Percentiles rank a stretch among this genome's conserved stretches.
Evolutionary conservation across 768 basidiomycete genomes (phyloP).

Genomic region (Tulasnella calospora): DNA sequence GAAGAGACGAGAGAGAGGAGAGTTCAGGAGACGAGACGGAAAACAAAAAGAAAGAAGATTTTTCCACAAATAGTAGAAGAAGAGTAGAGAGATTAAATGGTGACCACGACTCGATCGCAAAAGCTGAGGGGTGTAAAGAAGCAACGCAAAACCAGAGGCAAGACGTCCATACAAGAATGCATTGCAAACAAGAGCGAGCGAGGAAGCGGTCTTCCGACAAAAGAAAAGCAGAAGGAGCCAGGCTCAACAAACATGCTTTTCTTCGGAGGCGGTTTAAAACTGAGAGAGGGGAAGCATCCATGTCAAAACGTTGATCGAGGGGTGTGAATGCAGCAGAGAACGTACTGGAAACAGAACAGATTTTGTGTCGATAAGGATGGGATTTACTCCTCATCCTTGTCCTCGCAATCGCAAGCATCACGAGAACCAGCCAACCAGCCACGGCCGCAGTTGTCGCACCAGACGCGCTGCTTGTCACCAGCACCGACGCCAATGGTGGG

Average conservation of each 20-base stretch:
- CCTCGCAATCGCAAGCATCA: slow-evolving; percentile 47
- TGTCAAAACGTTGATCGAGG: neutral
- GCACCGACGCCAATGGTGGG: slow-evolving; percentile 53
- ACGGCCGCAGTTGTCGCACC: slow-evolving; percentile 74
- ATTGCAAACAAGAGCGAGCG: neutral
- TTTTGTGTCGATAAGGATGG: neutral
- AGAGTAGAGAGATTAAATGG: neutral
- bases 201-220: slow-evolving; percentile 15
- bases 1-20: neutral
- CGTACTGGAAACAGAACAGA: neutral
- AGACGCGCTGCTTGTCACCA: slow-evolving; percentile 48
- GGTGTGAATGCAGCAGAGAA: neutral
- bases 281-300: neutral
- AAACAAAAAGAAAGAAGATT: slow-evolving; percentile 14
- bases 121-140: neutral
- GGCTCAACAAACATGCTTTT: slow-evolving; percentile 21
- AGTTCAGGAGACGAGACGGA: slow-evolving; percentile 15
- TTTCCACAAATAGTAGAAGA: neutral
- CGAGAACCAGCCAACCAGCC: slow-evolving; percentile 52
- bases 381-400: slow-evolving; percentile 29
- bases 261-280: neutral
- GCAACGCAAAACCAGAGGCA: neutral
- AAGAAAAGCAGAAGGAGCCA: slow-evolving; percentile 18
- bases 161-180: neutral
- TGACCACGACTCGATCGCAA: neutral